Conservation (phyloP, 2,329 filamentous ascomycete genomes). For the Phoma sp. region DNA sequence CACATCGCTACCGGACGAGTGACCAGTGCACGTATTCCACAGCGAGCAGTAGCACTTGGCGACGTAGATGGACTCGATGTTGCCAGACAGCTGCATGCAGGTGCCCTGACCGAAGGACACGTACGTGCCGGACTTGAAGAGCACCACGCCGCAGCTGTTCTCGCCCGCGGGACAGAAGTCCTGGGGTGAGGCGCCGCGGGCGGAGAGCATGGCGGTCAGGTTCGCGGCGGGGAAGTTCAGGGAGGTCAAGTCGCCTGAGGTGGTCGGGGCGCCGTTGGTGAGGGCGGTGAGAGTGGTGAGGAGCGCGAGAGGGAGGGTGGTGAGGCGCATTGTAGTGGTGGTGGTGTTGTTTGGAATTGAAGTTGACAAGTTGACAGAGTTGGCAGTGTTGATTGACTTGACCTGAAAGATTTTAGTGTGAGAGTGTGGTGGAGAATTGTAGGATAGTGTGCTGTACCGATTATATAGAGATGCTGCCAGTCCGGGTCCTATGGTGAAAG, state of each 20-base stretch:
- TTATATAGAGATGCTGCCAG: too few relatives aligned
- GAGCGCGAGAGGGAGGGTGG: background rate
- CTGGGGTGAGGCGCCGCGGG: background rate
- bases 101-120: constrained; percentile 7
- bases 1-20: background rate
- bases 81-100: constrained; percentile 8
- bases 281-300: background rate
- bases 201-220: background rate
- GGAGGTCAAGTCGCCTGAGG: background rate
- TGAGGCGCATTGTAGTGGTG: background rate
- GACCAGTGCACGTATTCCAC: constrained; percentile 14
- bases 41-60: constrained; percentile 16
- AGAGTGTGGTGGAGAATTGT: background rate
- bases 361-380: background rate
- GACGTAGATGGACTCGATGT: constrained; percentile 13
- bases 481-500: too few relatives aligned
- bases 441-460: too few relatives aligned
- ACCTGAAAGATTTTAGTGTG: background rate
- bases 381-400: too few relatives aligned
- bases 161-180: background rate
- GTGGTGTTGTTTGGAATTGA: background rate
- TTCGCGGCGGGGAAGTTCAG: background rate
- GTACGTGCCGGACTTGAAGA: constrained; percentile 1
- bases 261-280: background rate
- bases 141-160: constrained; percentile 10